Evolutionary conservation across 1,139 yeast genomes (phyloP).

Genomic region (Lodderomyces metapsilosis): DNA sequence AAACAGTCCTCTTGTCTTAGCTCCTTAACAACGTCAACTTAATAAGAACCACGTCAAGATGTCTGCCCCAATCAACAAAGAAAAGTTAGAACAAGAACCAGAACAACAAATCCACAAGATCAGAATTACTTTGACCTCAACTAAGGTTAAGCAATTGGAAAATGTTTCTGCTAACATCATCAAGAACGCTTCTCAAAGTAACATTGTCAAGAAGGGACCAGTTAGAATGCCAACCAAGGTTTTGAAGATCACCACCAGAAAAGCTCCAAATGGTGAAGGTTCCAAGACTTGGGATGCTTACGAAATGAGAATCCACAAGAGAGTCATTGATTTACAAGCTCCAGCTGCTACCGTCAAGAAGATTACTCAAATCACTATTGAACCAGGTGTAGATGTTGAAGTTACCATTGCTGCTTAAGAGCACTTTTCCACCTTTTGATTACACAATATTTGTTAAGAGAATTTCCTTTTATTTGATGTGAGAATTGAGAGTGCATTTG

Average conservation of each 20-base stretch:
- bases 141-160: conserved; percentile 98
- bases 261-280: conserved; percentile 99
- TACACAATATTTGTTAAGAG: not conserved
- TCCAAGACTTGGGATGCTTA: conserved; percentile 99
- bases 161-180: conserved; percentile 85
- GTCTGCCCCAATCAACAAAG: conserved; percentile 82
- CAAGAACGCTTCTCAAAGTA: conserved; percentile 79
- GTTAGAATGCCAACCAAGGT: conserved; percentile 99
- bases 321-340: conserved; percentile 97
- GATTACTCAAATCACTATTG: conserved; percentile 89
- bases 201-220: conserved; percentile 94
- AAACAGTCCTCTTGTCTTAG: conserved; percentile 9
- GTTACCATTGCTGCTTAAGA: conserved; percentile 41
- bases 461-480: not conserved
- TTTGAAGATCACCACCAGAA: conserved; percentile 98
- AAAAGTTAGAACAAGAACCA: conserved; percentile 67
- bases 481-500: conserved; percentile 1
- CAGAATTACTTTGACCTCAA: conserved; percentile 98
- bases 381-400: conserved; percentile 51
- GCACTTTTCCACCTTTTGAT: not conserved
- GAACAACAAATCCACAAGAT: conserved; percentile 91
- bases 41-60: conserved; percentile 38
- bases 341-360: conserved; percentile 93
- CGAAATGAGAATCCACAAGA: conserved; percentile 99
- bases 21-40: conserved; percentile 43